A percentile compares a stretch with the other conserved stretches of the same genome.
Evolutionary conservation across 441 rosid species (phyloP).

Genomic region (Pelargonium myrrhifolium): DNA sequence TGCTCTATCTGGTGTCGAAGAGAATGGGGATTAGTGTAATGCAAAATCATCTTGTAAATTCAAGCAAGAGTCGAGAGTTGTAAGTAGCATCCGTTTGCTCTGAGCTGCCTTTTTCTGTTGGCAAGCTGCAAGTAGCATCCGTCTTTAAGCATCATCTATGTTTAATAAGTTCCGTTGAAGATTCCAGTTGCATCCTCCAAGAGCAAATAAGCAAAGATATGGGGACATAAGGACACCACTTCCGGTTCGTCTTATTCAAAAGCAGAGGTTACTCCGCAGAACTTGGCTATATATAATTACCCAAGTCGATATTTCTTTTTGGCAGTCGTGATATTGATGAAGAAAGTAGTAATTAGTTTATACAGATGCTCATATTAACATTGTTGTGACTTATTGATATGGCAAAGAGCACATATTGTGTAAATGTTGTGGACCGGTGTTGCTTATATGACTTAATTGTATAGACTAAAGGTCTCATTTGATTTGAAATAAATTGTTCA

Average conservation of each 20-base stretch:
- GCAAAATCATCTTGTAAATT: constrained; percentile 24
- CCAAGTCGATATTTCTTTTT: neutral
- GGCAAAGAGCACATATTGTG: neutral
- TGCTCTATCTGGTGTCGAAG: constrained; percentile 44
- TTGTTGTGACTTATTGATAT: neutral
- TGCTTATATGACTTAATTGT: no score
- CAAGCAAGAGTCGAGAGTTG: no score
- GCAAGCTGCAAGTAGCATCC: constrained; percentile 9
- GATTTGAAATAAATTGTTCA: no score
- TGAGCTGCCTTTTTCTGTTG: constrained; percentile 16
- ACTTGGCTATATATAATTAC: neutral
- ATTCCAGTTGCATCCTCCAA: constrained; percentile 11
- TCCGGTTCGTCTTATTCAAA: neutral
- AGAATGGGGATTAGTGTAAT: constrained; percentile 39
- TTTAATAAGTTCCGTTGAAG: constrained; percentile 8
- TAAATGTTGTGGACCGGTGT: no score
- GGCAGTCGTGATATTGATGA: no score
- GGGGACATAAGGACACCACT: constrained; percentile 8
- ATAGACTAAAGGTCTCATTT: no score
- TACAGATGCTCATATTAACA: neutral
- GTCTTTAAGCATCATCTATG: constrained; percentile 13
- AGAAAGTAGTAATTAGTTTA: neutral
- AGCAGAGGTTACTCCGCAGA: neutral
- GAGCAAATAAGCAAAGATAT: constrained; percentile 17
- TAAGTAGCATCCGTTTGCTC: neutral